These are phyloP conservation scores for Ramalina intermedia DNA, from an alignment of 495 filamentous ascomycete genomes.

Conservation along the genomic window DNA sequence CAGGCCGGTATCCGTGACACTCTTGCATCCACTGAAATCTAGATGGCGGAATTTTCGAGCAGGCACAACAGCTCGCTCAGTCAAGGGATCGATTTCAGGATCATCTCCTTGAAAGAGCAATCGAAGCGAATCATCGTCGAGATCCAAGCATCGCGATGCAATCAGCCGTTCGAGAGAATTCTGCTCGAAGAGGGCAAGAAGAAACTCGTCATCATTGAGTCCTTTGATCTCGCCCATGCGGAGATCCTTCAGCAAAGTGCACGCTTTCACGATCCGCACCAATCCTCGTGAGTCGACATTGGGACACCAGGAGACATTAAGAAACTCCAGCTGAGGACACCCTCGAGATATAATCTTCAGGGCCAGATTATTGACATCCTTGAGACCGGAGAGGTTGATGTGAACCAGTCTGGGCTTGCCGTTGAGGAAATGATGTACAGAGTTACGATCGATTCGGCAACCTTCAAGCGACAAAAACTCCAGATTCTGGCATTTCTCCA, in stretches of 20 bases:
- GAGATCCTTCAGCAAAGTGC: slow-evolving; percentile 60
- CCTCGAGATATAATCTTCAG: slow-evolving; percentile 77
- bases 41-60: slow-evolving; percentile 70
- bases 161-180: slow-evolving; percentile 73
- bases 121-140: slow-evolving; percentile 57
- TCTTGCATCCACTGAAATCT: slow-evolving; percentile 64
- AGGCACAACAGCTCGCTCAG: slow-evolving; percentile 58
- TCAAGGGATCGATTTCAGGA: slow-evolving; percentile 65
- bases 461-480: slow-evolving; percentile 79
- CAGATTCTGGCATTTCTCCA: slow-evolving; percentile 70
- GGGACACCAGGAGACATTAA: slow-evolving; percentile 88
- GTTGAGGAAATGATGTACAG: slow-evolving; percentile 66
- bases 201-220: slow-evolving; percentile 56
- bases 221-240: slow-evolving; percentile 70
- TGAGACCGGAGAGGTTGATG: slow-evolving; percentile 72
- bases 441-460: slow-evolving; percentile 65
- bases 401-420: slow-evolving; percentile 63
- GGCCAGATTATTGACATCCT: slow-evolving; percentile 65
- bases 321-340: slow-evolving; percentile 62
- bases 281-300: slow-evolving; percentile 76
- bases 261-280: slow-evolving; percentile 53
- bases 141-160: slow-evolving; percentile 57
- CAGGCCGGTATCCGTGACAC: slow-evolving; percentile 57
- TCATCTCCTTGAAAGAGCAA: slow-evolving; percentile 58
- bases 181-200: slow-evolving; percentile 54